Evolutionary conservation across 139 green algal species (phyloP), one percentile per base, ranked within the genome.

Genomic region (Volvox reticuliferus): DNA sequence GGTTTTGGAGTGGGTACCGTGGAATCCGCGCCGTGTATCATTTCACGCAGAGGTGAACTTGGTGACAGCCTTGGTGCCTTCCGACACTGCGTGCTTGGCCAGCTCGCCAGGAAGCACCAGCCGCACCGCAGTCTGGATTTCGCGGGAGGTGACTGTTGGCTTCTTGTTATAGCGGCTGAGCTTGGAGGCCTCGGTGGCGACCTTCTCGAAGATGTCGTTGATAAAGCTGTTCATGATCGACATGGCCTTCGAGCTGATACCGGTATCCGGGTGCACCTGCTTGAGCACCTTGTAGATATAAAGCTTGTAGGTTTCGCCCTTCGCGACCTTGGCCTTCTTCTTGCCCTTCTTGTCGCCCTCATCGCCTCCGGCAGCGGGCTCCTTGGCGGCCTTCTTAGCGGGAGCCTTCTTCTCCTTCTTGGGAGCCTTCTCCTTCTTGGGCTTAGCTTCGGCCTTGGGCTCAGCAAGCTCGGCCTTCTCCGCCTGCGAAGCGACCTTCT

Each of bases 191-290:
- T 98, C 95, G 69, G 93, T 95, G 89, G 96, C 97, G 65, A 98
- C 97, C 95, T 97, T 98, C 94, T 99, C 96, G 82, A 98, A 98
- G 82, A 97, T 96, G 90, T 93, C 92, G 92, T 99, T 99, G 93
- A 98, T 98, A 96, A 99, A 99, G 50, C 95, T 98, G 96, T 99
- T 99, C 94, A 99, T 98, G 95, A 99, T 99, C 75, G 93, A 97
- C 97, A 99, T 91, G 79, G 97, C 97, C 96, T 99, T 99, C 93
- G 93, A 97, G 93, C 93, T 97, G 93, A 99, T 98, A 87, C 97
- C 97, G 36, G 97, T 99, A 94, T 99, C 97, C 67, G 97, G 97
- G 94, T 99, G 97, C 91, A 99, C 97, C 96, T 98, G 97, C 94
- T 98, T 98, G 32, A 97, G 93, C 69, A 92, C 89, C 89, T 92